Percentiles rank a stretch among this genome's conserved stretches.
Evolutionary conservation across 176 grass and related monocot species (phyloP).

Genomic region (Zoysia japonica): DNA sequence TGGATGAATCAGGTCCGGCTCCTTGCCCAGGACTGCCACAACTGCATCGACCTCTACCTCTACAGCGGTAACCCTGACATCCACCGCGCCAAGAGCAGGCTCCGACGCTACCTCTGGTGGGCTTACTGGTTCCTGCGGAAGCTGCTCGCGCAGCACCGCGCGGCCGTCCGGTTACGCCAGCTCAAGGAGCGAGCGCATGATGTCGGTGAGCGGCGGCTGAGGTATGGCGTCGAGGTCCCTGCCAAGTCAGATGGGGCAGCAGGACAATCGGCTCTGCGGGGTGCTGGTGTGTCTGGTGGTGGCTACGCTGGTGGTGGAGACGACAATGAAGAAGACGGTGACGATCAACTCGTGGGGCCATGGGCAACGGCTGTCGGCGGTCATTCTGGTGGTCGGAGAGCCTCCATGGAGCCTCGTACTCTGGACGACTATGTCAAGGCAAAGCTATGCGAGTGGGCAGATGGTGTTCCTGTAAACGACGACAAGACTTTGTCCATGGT

Average conservation of each 20-base stretch:
- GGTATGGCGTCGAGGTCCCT: neutral
- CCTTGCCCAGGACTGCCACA: too few relatives aligned
- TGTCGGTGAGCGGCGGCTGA: neutral
- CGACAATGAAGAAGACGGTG: neutral
- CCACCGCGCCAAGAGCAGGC: too few relatives aligned
- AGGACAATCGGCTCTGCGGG: neutral
- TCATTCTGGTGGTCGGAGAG: neutral
- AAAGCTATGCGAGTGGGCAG: neutral
- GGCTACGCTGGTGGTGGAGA: neutral
- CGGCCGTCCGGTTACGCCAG: neutral
- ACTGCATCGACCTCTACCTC: too few relatives aligned
- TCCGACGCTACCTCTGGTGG: too few relatives aligned
- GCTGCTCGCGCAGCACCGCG: neutral
- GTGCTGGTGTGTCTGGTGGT: too few relatives aligned
- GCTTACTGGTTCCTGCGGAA: too few relatives aligned
- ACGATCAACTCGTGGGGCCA: neutral
- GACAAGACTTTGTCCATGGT: neutral
- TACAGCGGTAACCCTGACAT: too few relatives aligned
- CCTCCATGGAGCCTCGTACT: neutral
- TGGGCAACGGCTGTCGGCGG: too few relatives aligned
- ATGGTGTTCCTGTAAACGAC: neutral
- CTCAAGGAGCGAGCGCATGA: slow-evolving; percentile 2
- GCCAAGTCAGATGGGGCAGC: neutral
- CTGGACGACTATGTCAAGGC: neutral
- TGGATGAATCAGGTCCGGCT: too few relatives aligned